Evolutionary conservation across 768 basidiomycete genomes (phyloP).

Genomic region (Hericium erinaceus): DNA sequence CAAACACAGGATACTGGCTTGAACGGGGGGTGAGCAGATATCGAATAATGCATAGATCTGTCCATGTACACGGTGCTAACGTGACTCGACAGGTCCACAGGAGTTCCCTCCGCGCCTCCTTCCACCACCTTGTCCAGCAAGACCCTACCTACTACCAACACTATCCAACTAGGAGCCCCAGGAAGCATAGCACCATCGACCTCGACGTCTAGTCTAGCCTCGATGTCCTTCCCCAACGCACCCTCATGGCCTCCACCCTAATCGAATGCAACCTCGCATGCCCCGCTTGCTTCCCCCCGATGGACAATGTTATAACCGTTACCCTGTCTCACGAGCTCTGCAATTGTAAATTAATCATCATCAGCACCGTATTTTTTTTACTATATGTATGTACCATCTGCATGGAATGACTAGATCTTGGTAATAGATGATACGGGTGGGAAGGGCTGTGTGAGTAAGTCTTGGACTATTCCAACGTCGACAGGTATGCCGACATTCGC

Average conservation of each 20-base stretch:
- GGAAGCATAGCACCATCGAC: not conserved
- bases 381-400: constrained; percentile 3
- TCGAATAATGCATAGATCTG: not conserved
- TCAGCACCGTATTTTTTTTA: constrained; percentile 12
- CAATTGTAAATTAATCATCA: constrained; percentile 16
- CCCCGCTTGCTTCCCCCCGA: not conserved
- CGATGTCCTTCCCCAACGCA: not conserved
- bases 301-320: not conserved
- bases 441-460: constrained; percentile 24
- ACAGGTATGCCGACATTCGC: constrained; percentile 30
- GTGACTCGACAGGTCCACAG: not conserved
- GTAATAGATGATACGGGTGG: constrained; percentile 16
- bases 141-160: not conserved
- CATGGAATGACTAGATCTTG: constrained; percentile 7
- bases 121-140: not conserved
- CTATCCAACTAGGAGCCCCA: not conserved
- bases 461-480: constrained; percentile 31
- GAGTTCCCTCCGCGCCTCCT: not conserved
- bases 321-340: not conserved
- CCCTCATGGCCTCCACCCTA: not conserved
- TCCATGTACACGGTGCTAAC: not conserved
- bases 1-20: constrained; percentile 2
- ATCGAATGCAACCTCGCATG: no score
- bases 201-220: not conserved
- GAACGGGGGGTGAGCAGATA: constrained; percentile 5